phyloP scores from a whole-genome alignment of 1,284 basidiomycete species.

The Apiotrichum montevideense region DNA sequence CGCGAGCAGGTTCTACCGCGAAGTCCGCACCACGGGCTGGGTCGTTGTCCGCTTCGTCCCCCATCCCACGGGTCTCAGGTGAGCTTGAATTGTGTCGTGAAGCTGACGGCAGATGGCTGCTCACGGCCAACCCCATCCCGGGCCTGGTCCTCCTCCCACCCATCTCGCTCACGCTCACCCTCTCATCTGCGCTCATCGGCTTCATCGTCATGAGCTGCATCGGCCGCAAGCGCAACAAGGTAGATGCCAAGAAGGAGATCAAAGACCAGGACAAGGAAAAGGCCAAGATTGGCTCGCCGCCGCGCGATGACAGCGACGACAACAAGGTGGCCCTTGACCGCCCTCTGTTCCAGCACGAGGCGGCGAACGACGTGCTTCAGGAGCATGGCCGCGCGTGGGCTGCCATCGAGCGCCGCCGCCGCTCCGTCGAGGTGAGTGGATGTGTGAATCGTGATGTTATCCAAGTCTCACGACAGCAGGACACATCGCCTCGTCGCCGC shows the following conservation, averaged over 20 bases:
- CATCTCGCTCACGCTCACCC: slow-evolving; percentile 35
- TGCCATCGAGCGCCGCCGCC: not conserved
- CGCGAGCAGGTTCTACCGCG: slow-evolving; percentile 17
- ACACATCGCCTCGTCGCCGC: not conserved
- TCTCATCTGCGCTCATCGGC: slow-evolving; percentile 36
- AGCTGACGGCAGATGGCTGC: slow-evolving; percentile 23
- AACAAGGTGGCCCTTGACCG: not conserved
- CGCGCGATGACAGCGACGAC: not conserved
- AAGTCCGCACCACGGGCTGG: slow-evolving; percentile 47
- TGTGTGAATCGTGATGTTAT: too few species aligned
- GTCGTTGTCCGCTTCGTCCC: slow-evolving; percentile 43
- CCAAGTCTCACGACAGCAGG: too few species aligned
- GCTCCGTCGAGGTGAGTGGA: not conserved
- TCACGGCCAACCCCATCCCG: slow-evolving; percentile 38
- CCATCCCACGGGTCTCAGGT: slow-evolving; percentile 40
- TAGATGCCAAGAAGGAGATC: not conserved
- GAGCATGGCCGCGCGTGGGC: not conserved
- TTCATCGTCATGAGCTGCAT: slow-evolving; percentile 34
- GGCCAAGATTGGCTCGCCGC: not conserved
- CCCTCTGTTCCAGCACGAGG: not conserved
- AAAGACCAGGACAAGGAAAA: too few species aligned
- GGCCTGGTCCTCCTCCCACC: slow-evolving; percentile 42
- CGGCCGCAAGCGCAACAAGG: not conserved
- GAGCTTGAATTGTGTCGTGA: not conserved
- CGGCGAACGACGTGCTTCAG: not conserved